phyloP scores from a whole-genome alignment of 176 grass and related monocot species.

The Chrysopogon serrulatus region DNA sequence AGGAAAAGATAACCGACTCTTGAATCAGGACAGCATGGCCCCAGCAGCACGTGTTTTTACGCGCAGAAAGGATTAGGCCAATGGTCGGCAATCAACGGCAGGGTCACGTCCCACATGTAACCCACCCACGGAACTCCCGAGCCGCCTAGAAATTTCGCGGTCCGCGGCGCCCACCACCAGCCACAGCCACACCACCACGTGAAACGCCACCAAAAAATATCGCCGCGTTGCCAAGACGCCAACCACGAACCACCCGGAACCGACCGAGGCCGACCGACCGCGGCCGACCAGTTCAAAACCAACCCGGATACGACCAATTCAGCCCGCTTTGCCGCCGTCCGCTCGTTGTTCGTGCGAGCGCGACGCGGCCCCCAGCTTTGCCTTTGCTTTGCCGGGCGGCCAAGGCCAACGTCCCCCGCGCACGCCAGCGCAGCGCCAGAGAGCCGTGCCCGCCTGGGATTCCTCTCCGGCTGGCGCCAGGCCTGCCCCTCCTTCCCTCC shows the following conservation, averaged over 20 bases:
- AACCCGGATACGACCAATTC: background rate
- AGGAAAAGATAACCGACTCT: too few species aligned
- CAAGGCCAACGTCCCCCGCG: background rate
- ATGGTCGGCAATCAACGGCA: background rate
- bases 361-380: background rate
- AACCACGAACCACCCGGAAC: background rate
- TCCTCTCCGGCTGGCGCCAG: conserved; percentile 18
- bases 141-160: conserved; percentile 17
- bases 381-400: background rate
- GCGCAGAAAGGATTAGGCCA: too few species aligned
- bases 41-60: background rate
- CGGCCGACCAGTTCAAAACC: background rate
- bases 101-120: background rate
- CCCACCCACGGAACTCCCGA: background rate
- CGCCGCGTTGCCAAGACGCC: conserved; percentile 15
- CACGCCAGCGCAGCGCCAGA: background rate
- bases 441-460: conserved; percentile 23
- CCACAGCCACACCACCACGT: background rate
- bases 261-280: background rate
- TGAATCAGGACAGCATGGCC: background rate
- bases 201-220: background rate
- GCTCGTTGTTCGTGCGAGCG: background rate
- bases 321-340: background rate
- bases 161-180: background rate
- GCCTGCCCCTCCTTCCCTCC: background rate